These are phyloP conservation scores for Cutaneotrichosporon sp. DNA, from an alignment of 1,284 basidiomycete species.

Conservation along the genomic window DNA sequence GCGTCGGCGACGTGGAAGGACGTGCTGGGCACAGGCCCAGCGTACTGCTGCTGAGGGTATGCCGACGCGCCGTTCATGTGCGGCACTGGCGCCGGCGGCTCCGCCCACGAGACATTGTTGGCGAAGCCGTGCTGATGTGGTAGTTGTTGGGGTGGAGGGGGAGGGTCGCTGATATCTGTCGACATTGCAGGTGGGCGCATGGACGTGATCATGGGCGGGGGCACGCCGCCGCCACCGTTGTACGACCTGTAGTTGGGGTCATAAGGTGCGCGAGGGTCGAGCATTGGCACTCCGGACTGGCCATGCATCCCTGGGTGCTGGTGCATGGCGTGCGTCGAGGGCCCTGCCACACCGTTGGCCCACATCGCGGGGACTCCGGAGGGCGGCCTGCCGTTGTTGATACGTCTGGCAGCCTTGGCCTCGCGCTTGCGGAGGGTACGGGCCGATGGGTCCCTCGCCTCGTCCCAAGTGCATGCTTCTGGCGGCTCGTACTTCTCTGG, in stretches of 20 bases:
- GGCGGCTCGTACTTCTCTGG: conserved; percentile 26
- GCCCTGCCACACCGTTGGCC: not conserved
- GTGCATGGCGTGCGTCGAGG: not conserved
- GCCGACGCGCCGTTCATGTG: not conserved
- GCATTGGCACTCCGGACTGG: not conserved
- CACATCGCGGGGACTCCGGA: conserved; percentile 3
- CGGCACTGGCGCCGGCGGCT: not conserved
- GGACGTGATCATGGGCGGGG: not conserved
- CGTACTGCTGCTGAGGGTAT: not conserved
- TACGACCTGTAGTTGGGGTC: not conserved
- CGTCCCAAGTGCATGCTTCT: conserved; percentile 47
- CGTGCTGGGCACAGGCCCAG: not conserved
- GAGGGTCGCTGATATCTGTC: not conserved
- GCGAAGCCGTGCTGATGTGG: not conserved
- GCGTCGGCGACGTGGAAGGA: not conserved
- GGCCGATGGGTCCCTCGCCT: conserved; percentile 34
- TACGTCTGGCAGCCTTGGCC: conserved; percentile 16
- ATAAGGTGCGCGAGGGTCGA: not conserved
- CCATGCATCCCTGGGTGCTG: not conserved
- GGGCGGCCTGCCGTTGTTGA: not conserved
- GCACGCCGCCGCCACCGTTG: not conserved
- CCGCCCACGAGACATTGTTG: not conserved
- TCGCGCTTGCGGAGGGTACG: conserved; percentile 36
- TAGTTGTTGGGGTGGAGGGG: not conserved
- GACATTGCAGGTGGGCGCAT: not conserved